phyloP scores from a whole-genome alignment of 768 basidiomycete species.

The Lactarius hengduanensis region DNA sequence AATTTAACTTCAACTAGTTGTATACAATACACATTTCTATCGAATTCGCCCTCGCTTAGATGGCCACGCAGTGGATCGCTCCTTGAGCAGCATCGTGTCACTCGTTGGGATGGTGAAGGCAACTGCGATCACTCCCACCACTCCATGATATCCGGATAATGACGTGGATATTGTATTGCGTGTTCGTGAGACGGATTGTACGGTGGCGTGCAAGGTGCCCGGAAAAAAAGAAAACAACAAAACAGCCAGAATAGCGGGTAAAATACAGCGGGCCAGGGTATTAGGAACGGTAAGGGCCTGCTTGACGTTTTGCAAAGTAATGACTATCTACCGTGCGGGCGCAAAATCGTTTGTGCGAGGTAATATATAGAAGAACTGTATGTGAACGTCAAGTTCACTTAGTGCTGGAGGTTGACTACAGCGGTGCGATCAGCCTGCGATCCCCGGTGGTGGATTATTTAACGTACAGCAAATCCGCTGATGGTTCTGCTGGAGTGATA shows the following conservation, averaged over 20 bases:
- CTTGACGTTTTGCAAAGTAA: slow-evolving; percentile 22
- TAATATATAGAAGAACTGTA: slow-evolving; percentile 25
- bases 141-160: slow-evolving; percentile 17
- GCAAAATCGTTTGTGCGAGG: slow-evolving; percentile 15
- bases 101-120: neutral
- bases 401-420: slow-evolving; percentile 25
- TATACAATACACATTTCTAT: neutral
- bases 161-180: slow-evolving; percentile 32
- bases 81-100: neutral
- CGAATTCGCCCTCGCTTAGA: neutral
- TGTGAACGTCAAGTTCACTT: slow-evolving; percentile 30
- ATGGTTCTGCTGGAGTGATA: slow-evolving; percentile 75
- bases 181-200: slow-evolving; percentile 39
- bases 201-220: slow-evolving; percentile 36
- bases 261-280: slow-evolving; percentile 46
- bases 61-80: too few relatives aligned
- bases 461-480: slow-evolving; percentile 59
- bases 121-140: slow-evolving; percentile 1
- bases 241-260: slow-evolving; percentile 38
- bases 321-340: slow-evolving; percentile 25
- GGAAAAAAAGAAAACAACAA: slow-evolving; percentile 37
- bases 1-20: slow-evolving; percentile 35
- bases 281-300: slow-evolving; percentile 29
- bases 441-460: slow-evolving; percentile 29
- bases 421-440: slow-evolving; percentile 13